Evolutionary conservation across 768 basidiomycete species (phyloP).

Genomic region (Trametes cinnabarina): DNA sequence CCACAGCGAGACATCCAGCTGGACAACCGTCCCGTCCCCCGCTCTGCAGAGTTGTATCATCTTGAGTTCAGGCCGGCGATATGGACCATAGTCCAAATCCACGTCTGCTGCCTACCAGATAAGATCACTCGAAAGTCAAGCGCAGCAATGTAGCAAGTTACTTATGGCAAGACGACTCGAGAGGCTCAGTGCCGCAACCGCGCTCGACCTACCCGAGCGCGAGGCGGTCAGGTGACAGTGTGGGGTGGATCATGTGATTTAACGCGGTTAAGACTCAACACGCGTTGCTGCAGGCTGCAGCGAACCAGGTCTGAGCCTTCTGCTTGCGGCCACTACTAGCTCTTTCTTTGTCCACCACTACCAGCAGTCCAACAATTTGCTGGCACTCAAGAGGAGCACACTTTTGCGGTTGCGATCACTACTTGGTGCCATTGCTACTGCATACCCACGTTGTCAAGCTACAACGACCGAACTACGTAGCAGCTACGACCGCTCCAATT

Average conservation of each 20-base stretch:
- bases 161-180: too few species aligned
- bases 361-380: too few species aligned
- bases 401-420: too few species aligned
- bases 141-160: background rate
- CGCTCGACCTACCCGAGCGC: background rate
- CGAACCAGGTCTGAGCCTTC: background rate
- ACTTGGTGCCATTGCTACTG: too few species aligned
- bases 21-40: conserved; percentile 39
- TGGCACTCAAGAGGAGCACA: too few species aligned
- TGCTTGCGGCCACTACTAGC: conserved; percentile 1
- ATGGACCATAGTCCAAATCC: background rate
- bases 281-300: background rate
- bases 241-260: background rate
- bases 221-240: background rate
- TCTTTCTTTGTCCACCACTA: too few species aligned
- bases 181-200: too few species aligned
- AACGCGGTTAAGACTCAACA: background rate
- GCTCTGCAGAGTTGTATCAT: conserved; percentile 44
- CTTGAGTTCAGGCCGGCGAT: background rate
- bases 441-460: too few species aligned
- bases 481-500: background rate
- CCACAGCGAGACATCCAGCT: conserved; percentile 64
- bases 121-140: background rate
- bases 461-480: too few species aligned
- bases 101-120: background rate